Base-by-base conservation (phyloP, 2,329 filamentous ascomycete genomes). In the Colletotrichum chlorophyti region DNA sequence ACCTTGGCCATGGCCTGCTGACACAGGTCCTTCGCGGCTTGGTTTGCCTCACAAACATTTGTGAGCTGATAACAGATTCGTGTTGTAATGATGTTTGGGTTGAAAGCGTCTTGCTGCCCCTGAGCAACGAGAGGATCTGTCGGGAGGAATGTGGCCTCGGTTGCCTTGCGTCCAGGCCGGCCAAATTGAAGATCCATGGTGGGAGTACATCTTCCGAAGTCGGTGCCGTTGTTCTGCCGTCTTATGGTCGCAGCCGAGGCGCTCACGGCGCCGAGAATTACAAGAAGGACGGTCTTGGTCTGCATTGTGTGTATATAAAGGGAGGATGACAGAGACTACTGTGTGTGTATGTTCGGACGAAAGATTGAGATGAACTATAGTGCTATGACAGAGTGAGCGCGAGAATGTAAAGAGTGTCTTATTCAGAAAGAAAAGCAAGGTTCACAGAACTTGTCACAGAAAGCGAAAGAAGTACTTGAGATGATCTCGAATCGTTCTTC, bases 31-130 rank as follows among this genome's bases (percentile, higher is more conserved):
- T 79, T 76, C 26, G 83, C 84, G 1, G 81, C 83, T 11, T 74
- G 75, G 68, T 84, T 85, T 37, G 83, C 83, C 14, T 74, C 73
- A 69, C 84, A 87, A 12, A 83, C 81, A 68, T 86, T 87, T 60
- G 75, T 81, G 53, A 87, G 75, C 68, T 85, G 82, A 70, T 87
- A 81, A 72, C 82, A 85, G 64, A 87, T 80, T 17, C 81, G 77
- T 72, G 84, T 86, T 65, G 83, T 85, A 74, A 87, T 87, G 73
- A 87, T 87, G 72, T 81, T 83, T 23, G 83, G 84, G 77, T 86
- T 86, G 11, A 86, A 72, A 23, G 83, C 83, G 60, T 86, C 83
- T 59, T 79, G 70, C 70, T 86, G 83, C 26, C 82, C 83, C 66
- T 82, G 70, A 62, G 79, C 79, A 24, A 85, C 79, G 6, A 82